Percentiles rank a stretch among this genome's conserved stretches.
phyloP scores from a whole-genome alignment of 352 stramenopile genomes.

The Pythium sukuiense region DNA sequence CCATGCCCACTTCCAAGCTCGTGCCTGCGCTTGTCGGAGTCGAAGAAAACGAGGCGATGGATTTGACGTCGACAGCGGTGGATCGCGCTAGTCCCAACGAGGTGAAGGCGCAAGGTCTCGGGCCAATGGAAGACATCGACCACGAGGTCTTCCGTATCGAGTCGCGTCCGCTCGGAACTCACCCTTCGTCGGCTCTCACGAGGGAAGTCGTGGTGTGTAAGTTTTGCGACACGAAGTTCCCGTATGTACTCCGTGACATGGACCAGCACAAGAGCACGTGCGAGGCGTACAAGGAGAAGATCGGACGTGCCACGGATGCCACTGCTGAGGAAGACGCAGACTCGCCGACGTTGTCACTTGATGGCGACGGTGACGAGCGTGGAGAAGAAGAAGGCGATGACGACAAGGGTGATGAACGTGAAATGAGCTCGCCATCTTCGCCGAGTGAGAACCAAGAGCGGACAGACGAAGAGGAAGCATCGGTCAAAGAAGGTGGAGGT shows the following conservation, averaged over 20 bases:
- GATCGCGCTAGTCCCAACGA: neutral
- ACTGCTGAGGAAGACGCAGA: neutral
- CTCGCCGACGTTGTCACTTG: neutral
- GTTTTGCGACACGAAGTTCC: constrained; percentile 20
- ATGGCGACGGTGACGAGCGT: neutral
- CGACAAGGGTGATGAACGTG: neutral
- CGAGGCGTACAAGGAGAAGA: neutral
- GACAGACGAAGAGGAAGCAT: neutral
- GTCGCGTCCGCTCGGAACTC: neutral
- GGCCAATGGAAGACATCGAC: constrained; percentile 27
- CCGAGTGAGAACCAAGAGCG: neutral
- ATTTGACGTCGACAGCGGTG: neutral
- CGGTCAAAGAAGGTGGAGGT: neutral
- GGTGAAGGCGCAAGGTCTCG: constrained; percentile 14
- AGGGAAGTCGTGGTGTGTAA: constrained; percentile 25
- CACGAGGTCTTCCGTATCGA: constrained; percentile 18
- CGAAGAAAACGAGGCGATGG: constrained; percentile 3
- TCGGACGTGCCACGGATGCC: neutral
- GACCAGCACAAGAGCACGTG: constrained; percentile 25
- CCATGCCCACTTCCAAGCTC: neutral
- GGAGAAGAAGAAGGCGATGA: too few species aligned
- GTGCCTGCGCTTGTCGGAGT: constrained; percentile 1
- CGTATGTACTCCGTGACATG: constrained; percentile 23
- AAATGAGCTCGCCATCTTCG: neutral
- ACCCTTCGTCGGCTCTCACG: neutral